A percentile compares a stretch with the other conserved stretches of the same genome.
Evolutionary conservation across 345 rosid species (phyloP).

Genomic region (Schrenkiella parvula): DNA sequence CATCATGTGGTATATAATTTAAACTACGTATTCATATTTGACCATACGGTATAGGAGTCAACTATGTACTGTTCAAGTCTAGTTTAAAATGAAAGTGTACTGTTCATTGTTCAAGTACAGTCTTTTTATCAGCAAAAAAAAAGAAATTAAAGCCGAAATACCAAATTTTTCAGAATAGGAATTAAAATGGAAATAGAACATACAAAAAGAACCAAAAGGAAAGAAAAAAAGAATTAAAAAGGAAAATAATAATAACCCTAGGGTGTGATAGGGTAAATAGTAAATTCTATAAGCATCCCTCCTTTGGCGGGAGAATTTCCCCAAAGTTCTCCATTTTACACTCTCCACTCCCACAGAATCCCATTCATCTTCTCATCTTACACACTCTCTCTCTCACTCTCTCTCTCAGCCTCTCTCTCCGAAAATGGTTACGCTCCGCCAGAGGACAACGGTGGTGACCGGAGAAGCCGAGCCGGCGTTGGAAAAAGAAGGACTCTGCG

Average conservation of each 20-base stretch:
- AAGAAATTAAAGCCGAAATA: background rate
- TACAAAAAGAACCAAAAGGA: background rate
- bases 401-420: conserved; percentile 6
- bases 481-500: conserved; percentile 4
- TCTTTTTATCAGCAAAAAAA: background rate
- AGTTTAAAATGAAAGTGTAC: background rate
- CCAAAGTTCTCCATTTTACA: background rate
- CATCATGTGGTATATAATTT: background rate
- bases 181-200: background rate
- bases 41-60: background rate
- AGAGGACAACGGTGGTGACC: conserved; percentile 17
- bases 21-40: background rate
- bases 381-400: background rate
- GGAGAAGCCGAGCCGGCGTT: background rate
- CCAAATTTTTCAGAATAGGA: background rate
- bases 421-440: conserved; percentile 41
- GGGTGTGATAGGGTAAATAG: background rate
- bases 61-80: background rate
- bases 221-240: too few relatives aligned
- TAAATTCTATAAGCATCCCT: background rate
- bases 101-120: background rate
- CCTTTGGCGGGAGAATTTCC: conserved; percentile 31
- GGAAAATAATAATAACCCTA: background rate
- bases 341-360: conserved; percentile 7
- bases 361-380: conserved; percentile 9